Percentiles rank a stretch among this genome's conserved stretches.
These are phyloP conservation scores for Globisporangium abappressorium DNA, from an alignment of 352 stramenopile genomes.

Conservation along the genomic window DNA sequence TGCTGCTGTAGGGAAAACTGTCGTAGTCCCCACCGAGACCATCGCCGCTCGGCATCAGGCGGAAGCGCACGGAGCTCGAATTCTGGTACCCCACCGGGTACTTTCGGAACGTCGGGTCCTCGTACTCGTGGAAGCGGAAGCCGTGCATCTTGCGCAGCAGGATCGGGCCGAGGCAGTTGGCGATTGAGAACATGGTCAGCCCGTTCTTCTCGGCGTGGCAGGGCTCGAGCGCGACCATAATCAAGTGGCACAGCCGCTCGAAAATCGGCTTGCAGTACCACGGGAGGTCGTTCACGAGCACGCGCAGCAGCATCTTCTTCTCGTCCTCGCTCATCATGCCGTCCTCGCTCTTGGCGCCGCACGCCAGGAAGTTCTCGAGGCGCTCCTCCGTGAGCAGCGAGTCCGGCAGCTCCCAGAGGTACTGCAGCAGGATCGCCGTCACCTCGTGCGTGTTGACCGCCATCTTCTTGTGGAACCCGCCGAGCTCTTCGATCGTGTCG, in stretches of 20 bases:
- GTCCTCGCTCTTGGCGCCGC: slow-evolving; percentile 26
- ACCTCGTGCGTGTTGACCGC: slow-evolving; percentile 77
- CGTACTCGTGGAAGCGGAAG: slow-evolving; percentile 66
- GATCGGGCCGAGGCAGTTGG: slow-evolving; percentile 61
- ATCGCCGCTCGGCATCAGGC: slow-evolving; percentile 38
- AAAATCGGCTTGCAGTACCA: slow-evolving; percentile 79
- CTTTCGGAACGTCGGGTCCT: slow-evolving; percentile 61
- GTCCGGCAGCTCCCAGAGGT: slow-evolving; percentile 82
- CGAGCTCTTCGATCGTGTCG: slow-evolving; percentile 79
- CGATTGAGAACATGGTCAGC: slow-evolving; percentile 60
- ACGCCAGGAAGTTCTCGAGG: slow-evolving; percentile 67
- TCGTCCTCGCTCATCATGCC: slow-evolving; percentile 54
- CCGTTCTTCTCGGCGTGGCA: slow-evolving; percentile 64
- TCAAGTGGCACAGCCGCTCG: slow-evolving; percentile 65
- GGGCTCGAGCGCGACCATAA: slow-evolving; percentile 59
- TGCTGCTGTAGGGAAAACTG: slow-evolving; percentile 32
- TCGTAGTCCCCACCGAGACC: slow-evolving; percentile 21
- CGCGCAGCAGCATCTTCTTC: slow-evolving; percentile 51
- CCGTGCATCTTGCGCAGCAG: slow-evolving; percentile 52
- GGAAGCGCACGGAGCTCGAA: slow-evolving; percentile 43
- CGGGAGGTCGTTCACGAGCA: slow-evolving; percentile 79
- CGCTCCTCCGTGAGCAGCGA: slow-evolving; percentile 70
- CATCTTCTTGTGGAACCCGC: slow-evolving; percentile 83
- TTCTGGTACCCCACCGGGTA: slow-evolving; percentile 73
- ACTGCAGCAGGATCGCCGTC: slow-evolving; percentile 73